A percentile compares a stretch with the other conserved stretches of the same genome.
phyloP scores from a whole-genome alignment of 495 filamentous ascomycete genomes.

The Penicillium desertorum region DNA sequence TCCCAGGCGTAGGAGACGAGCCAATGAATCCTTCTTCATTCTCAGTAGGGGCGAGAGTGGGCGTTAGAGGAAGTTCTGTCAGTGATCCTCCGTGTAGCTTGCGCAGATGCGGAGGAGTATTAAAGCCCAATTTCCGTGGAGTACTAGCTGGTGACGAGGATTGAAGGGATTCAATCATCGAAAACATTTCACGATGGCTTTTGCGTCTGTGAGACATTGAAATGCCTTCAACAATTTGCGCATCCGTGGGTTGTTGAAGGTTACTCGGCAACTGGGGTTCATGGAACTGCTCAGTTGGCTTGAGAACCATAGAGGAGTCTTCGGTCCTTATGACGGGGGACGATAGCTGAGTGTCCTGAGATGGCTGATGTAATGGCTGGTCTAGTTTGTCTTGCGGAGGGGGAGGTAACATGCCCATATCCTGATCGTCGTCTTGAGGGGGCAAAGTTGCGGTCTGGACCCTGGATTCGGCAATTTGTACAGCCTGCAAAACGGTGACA shows the following conservation, averaged over 20 bases:
- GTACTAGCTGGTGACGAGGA: conserved; percentile 53
- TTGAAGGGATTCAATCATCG: conserved; percentile 67
- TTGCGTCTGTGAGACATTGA: conserved; percentile 39
- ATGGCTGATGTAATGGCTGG: background rate
- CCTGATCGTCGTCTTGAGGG: background rate
- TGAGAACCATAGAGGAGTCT: conserved; percentile 1
- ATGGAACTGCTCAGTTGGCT: conserved; percentile 8
- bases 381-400: background rate
- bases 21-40: conserved; percentile 64
- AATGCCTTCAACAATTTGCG: background rate
- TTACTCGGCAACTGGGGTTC: conserved; percentile 21
- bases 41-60: conserved; percentile 42
- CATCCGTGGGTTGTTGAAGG: conserved; percentile 5
- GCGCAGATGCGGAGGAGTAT: conserved; percentile 39
- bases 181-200: conserved; percentile 61
- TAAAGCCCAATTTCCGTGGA: conserved; percentile 34
- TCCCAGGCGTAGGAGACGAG: conserved; percentile 77
- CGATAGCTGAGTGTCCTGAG: conserved; percentile 18
- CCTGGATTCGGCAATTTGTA: conserved; percentile 42
- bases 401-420: background rate
- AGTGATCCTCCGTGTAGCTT: conserved; percentile 24
- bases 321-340: conserved; percentile 27
- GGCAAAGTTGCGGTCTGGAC: background rate
- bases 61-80: conserved; percentile 45
- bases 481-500: conserved; percentile 41